Evolutionary conservation across 2,329 filamentous ascomycete species (phyloP), one percentile per base, ranked within the genome.

Genomic region (Aspergillus transmontanensis): DNA sequence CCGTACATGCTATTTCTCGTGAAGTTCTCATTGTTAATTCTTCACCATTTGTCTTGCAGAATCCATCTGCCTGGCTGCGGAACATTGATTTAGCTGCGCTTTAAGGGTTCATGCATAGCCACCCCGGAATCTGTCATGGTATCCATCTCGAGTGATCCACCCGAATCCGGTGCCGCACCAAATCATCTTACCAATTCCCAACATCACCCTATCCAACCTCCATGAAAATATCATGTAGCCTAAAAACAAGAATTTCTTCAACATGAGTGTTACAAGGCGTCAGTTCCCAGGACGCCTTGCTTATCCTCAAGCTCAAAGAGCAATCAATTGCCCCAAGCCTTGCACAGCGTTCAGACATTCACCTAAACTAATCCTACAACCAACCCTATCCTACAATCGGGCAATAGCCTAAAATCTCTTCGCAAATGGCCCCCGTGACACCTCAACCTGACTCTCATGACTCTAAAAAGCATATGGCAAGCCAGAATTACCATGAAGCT

Each of bases 401-500:
- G 50, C 21, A 26, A 63, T 63, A 19, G 50, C 61, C 32, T 58
- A 34, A 32, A 46, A 28, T 21, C 57, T 51, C 19, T 63, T 46
- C 11, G 34, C 61, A 34, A 63, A 45, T 12, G 45, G 64, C 56
- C 63, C 57, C 61, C 68, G 59, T 6, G 62, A 61, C 10, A 66
- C 56, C 39, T 61, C 58, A 36, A 59, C 66, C 16, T 64, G 26
- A 21, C 67, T 68, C 10, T 64, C 67, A 63, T 67, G 63, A 19
- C 67, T 56, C 55, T 82, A 79, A 60, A 79, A 82, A 5, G 69
- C 74, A 71, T 83, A 80, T 36, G 75, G 78, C 16, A 78, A 71
- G 1, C 80, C 79, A 0, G 79, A 78, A 71, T 79, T 81, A 6
- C 84, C 71, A 68, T 83, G 81, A 48, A 82, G 65, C 65, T 84